Percentiles rank a stretch among this genome's conserved stretches.
Conservation (phyloP, 2,329 filamentous ascomycete genomes). For the Onygenales sp. region DNA sequence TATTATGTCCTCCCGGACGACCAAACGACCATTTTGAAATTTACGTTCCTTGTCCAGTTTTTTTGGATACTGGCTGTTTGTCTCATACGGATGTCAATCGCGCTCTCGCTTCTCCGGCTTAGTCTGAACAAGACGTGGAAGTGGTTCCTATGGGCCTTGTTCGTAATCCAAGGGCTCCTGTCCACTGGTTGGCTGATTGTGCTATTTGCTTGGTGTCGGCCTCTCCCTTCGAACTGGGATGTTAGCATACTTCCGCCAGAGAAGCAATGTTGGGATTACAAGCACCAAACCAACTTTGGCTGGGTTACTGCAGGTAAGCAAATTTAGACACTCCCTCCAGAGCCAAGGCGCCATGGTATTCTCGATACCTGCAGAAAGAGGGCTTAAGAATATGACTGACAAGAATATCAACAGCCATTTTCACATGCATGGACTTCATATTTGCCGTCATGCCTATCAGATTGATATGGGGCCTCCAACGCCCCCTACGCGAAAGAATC, state of each 20-base stretch:
- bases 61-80: neutral
- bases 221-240: neutral
- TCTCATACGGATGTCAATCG: neutral
- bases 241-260: neutral
- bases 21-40: neutral
- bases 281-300: neutral
- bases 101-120: neutral
- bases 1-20: neutral
- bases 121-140: neutral
- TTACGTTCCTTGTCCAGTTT: neutral
- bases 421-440: neutral
- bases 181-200: conserved; percentile 1
- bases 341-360: neutral
- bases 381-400: too few relatives aligned
- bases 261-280: neutral
- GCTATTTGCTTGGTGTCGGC: neutral
- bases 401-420: neutral
- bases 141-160: neutral
- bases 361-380: too few relatives aligned
- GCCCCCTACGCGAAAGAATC: neutral
- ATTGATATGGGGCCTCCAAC: neutral
- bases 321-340: neutral
- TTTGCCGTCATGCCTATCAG: conserved; percentile 1
- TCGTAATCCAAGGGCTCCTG: neutral
- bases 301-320: neutral